Conservation (phyloP, 169 alveolate genomes). For the Blepharisma undulans region DNA sequence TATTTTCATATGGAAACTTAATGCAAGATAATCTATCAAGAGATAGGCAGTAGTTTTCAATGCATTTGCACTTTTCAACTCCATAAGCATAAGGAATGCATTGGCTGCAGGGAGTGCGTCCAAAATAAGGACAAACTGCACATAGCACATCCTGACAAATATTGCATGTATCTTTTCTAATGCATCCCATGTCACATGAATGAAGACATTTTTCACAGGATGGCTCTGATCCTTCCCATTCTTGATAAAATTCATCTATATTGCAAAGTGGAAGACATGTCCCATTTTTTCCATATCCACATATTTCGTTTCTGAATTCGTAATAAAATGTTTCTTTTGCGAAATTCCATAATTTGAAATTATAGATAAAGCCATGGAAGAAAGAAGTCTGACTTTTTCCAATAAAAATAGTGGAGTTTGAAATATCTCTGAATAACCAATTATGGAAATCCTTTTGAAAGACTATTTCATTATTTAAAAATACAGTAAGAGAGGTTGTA, state of each 20-base stretch:
- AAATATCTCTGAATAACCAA: not conserved
- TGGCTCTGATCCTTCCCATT: not conserved
- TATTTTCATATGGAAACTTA: not conserved
- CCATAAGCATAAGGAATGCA: not conserved
- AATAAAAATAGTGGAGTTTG: not conserved
- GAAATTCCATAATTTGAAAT: not conserved
- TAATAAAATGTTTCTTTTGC: not conserved
- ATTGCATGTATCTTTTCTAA: not conserved
- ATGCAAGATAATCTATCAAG: not conserved
- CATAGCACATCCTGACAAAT: not conserved
- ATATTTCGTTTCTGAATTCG: not conserved
- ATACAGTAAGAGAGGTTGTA: not conserved
- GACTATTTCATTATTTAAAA: not conserved
- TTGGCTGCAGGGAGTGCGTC: not conserved
- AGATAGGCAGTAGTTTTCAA: not conserved
- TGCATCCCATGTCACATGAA: not conserved
- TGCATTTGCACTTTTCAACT: not conserved
- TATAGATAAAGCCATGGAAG: not conserved
- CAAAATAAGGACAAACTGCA: not conserved
- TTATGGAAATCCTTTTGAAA: not conserved
- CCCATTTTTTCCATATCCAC: not conserved
- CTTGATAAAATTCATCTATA: not conserved
- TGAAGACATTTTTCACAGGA: not conserved
- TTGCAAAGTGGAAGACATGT: not conserved
- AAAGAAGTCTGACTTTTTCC: not conserved